Evolutionary conservation across 768 basidiomycete genomes (phyloP).

Genomic region (Xanthoconium stramineum): DNA sequence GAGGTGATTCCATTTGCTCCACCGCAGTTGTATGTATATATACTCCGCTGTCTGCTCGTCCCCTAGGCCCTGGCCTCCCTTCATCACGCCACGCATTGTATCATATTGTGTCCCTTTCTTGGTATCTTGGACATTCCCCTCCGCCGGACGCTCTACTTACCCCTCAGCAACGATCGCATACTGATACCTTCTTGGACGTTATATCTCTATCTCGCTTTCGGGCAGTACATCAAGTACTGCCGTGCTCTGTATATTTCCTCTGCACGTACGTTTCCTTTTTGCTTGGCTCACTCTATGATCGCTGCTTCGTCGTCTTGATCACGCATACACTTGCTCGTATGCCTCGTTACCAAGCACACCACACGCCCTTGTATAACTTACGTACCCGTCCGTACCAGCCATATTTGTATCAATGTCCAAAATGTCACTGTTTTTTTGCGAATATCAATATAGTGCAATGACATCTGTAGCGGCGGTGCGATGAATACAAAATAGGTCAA

Average conservation of each 20-base stretch:
- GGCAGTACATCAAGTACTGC: slow-evolving; percentile 10
- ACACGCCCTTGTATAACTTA: slow-evolving; percentile 16
- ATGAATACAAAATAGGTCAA: neutral
- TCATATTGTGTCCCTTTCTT: slow-evolving; percentile 9
- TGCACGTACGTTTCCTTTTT: neutral
- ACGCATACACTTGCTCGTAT: neutral
- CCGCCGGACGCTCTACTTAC: neutral
- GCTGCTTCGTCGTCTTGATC: neutral
- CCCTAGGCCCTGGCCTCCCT: neutral
- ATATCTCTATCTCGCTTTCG: slow-evolving; percentile 9
- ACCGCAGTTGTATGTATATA: neutral
- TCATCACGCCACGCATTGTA: slow-evolving; percentile 5
- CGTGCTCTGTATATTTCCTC: slow-evolving; percentile 14
- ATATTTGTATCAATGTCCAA: slow-evolving; percentile 22
- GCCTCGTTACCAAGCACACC: slow-evolving; percentile 1
- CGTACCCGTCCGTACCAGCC: slow-evolving; percentile 8
- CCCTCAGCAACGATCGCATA: slow-evolving; percentile 5
- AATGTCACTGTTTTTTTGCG: neutral
- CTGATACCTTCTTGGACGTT: slow-evolving; percentile 25
- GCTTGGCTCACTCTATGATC: slow-evolving; percentile 2
- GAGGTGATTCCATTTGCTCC: neutral
- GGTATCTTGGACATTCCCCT: neutral
- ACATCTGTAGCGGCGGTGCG: neutral
- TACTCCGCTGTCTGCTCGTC: neutral
- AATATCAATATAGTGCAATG: neutral